Evolutionary conservation across 2,329 filamentous ascomycete species (phyloP).

Genomic region (Colletotrichum sidae): DNA sequence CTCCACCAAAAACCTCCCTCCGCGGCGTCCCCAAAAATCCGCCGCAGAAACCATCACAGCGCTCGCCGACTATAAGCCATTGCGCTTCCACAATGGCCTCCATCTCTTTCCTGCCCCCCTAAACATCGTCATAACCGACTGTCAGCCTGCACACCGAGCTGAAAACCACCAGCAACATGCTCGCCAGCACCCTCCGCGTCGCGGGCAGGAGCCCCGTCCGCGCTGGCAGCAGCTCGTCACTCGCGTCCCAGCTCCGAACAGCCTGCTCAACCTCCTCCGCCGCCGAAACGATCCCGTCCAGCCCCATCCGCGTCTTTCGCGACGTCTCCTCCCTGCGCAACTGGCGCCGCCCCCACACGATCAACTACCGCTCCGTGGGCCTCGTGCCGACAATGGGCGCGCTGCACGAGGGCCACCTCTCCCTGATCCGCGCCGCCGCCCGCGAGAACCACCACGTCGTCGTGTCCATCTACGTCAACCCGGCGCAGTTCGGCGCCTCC

Average conservation of each 20-base stretch:
- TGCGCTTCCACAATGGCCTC: slow-evolving; percentile 47
- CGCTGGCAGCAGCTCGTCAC: not conserved
- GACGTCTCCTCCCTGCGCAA: slow-evolving; percentile 77
- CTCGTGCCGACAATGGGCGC: slow-evolving; percentile 98
- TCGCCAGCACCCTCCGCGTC: slow-evolving; percentile 35
- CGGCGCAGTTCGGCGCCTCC: slow-evolving; percentile 90
- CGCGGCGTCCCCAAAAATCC: slow-evolving; percentile 56
- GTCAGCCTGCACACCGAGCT: not conserved
- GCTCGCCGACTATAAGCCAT: slow-evolving; percentile 42
- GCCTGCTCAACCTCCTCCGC: slow-evolving; percentile 40
- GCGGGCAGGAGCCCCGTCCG: slow-evolving; percentile 22
- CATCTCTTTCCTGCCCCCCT: slow-evolving; percentile 31
- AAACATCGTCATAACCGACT: slow-evolving; percentile 2
- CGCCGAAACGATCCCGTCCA: slow-evolving; percentile 63
- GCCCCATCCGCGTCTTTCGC: slow-evolving; percentile 78
- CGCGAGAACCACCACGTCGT: slow-evolving; percentile 87
- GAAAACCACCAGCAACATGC: slow-evolving; percentile 19
- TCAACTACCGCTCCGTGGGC: slow-evolving; percentile 78
- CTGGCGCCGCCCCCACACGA: slow-evolving; percentile 74
- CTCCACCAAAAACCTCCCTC: slow-evolving; percentile 20
- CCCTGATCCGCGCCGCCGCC: slow-evolving; percentile 86
- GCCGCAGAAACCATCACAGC: slow-evolving; percentile 61
- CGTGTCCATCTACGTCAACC: slow-evolving; percentile 95
- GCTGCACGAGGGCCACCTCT: slow-evolving; percentile 90
- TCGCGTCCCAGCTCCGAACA: slow-evolving; percentile 36